Evolutionary conservation across 192 early-diverging fungal genomes (phyloP), one percentile per base, ranked within the genome.

Genomic region (Mortierella antarctica): DNA sequence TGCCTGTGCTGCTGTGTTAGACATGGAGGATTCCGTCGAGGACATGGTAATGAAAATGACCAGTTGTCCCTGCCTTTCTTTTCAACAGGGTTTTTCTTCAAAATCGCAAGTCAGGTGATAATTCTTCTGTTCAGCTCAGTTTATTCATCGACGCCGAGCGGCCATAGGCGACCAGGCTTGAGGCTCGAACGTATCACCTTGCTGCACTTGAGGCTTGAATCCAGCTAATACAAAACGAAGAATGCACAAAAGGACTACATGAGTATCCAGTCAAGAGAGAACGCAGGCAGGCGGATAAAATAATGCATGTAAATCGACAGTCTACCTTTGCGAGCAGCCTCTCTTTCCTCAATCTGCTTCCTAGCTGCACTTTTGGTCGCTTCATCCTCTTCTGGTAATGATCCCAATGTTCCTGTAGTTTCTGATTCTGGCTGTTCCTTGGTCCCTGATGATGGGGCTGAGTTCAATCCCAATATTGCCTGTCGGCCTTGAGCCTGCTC

Each of bases 181-280:
- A 20, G 77, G 77, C 44, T 80, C 50, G 65, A 68, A 80, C 0
- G 70, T 63, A 9, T 80, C 77, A 31, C 77, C 77, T 13, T 80
- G 77, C 17, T 80, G 77, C 14, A 80, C 77, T 21, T 70, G 68
- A 40, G 77, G 70, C 49, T 80, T 80, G 65, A 80, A 80, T 68
- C 77, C 77, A 67, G 58, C 77, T 80, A 57, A 7, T 40, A 39
- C 11, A 67, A 0, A 21, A 6, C 12, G 0, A 44, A 2, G 60
- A 57, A 56, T 57, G 6, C 53, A 49, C 40, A 52, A 51, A 17
- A 44, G 8, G 23, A 15, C 31, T 23, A 31, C 5, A 31, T 31
- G 5, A 44, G 21, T 44, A 15, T 18, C 60, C 51, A 44, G 18
- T 50, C 13, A 65, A 58, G 52, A 31, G 49, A 50, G 20, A 57